Evolutionary conservation across 306 rosid genomes (phyloP), one percentile per base, ranked within the genome.

Genomic region (Cercis canadensis): DNA sequence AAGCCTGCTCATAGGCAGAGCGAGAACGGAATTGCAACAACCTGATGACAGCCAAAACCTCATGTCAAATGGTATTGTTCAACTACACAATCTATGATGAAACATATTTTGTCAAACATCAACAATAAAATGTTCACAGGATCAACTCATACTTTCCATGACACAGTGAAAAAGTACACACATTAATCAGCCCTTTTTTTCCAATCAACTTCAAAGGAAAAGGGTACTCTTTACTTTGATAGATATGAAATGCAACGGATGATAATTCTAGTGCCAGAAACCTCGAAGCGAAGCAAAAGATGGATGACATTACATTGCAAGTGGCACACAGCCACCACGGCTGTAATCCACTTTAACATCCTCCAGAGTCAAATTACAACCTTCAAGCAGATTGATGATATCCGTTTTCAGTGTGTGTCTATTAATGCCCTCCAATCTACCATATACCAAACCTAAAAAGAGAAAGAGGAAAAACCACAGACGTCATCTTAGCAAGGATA

Each of bases 311-410:
- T 87, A 95, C 99, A 79, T 77, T 80, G 85, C 79, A 6, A 3
- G 8, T 3, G 92, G 92, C 5, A 0, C 0, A 70, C 50, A 89
- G 63, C 7, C 5, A 53, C 87, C 5, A 53, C 87, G 57, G 75
- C 7, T 69, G 75, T 91, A 89, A 0, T 95, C 89, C 34, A 87
- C 72, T 83, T 85, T 95, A 59, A 89, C 87, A 87, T 89, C 96
- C 8, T 87, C 89, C 75, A 84, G 43, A 37, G 84, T 75, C 88
- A 95, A 76, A 63, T 85, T 78, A 56, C 82, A 91, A 32, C 86
- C 92, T 59, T 95, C 86, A 33, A 95, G 87, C 70, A 81, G 41
- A 78, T 75, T 71, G 72, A 91, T 74, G 64, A 87, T 37, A 74
- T 95, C 99, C 7, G 92, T 86, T 83, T 85, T 95, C 73, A 95